Base-by-base conservation (phyloP, 2,329 filamentous ascomycete genomes). In the Exophiala mesophila region DNA sequence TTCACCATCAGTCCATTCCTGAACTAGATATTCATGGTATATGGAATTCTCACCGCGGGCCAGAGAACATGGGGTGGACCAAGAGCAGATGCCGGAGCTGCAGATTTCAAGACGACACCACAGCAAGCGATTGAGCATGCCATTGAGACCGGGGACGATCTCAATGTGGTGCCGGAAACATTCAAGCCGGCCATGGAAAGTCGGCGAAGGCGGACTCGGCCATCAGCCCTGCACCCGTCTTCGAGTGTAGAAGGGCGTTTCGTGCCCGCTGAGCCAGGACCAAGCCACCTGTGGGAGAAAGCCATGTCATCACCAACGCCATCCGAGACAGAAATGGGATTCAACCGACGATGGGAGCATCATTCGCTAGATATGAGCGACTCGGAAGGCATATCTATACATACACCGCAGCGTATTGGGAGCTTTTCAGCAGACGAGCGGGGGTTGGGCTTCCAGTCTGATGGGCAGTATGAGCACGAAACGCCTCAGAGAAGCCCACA, bases 1-100 rank as follows among this genome's bases (percentile, higher is more conserved):
- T 97, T 96, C 61, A 68, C 95, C 34, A 64, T 96, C 50, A 97
- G 96, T 59, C 90, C 92, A 1, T 94, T 97, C 60, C 89, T 96
- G 74, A 97, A 97, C 66, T 97, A 90, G 90, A 78, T 88, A 45
- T 97, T 97, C 69, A 95, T 96, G 85, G 84, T 95, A 2, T 95
- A 96, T 63, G 89, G 88, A 32, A 94, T 95, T 55, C 92, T 94
- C 64, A 96, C 90, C 1, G 88, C 89, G 20, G 88, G 89, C 15
- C 88, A 95, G 62, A 77, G 90, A 52, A 97, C 90, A 1, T 98
- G 92, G 90, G 90, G 90, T 53, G 90, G 90, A 0, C 92, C 90
- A 8, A 78, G 90, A 57, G 88, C 88, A 2, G 90, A 97, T 64
- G 89, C 89, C 1, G 87, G 85, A 20, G 74, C 81, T 29, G 89